A percentile compares a stretch with the other conserved stretches of the same genome.
phyloP scores from a whole-genome alignment of 163 green algal genomes.

The Chlorella variabilis region DNA sequence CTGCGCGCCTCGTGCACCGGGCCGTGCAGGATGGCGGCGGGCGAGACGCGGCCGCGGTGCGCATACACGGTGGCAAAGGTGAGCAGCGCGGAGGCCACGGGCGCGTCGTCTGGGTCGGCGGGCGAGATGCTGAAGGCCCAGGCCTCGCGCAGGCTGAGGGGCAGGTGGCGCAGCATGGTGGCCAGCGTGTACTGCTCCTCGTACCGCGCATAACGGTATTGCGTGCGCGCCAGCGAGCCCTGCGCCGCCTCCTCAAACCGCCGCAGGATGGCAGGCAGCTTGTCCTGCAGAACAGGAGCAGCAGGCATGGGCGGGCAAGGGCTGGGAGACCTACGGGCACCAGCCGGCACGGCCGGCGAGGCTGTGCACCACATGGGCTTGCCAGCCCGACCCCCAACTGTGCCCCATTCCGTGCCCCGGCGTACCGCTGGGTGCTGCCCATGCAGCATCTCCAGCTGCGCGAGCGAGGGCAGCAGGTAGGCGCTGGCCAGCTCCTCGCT shows the following conservation, averaged over 20 bases:
- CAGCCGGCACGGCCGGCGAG: too few species aligned
- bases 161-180: slow-evolving; percentile 34
- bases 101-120: slow-evolving; percentile 45
- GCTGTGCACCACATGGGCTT: too few species aligned
- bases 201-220: slow-evolving; percentile 9
- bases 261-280: slow-evolving; percentile 50
- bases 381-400: too few species aligned
- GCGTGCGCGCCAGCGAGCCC: slow-evolving; percentile 5
- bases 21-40: slow-evolving; percentile 33
- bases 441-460: slow-evolving; percentile 75
- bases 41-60: slow-evolving; percentile 15
- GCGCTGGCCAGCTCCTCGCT: slow-evolving; percentile 53
- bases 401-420: too few species aligned
- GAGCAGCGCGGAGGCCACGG: slow-evolving; percentile 52
- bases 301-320: too few species aligned
- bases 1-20: slow-evolving; percentile 38
- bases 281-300: not conserved
- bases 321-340: too few species aligned
- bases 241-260: slow-evolving; percentile 50
- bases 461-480: slow-evolving; percentile 72
- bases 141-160: slow-evolving; percentile 46
- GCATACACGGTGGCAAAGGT: slow-evolving; percentile 63
- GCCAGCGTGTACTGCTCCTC: slow-evolving; percentile 16
- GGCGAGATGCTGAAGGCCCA: slow-evolving; percentile 68
- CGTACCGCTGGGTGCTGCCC: slow-evolving; percentile 46